phyloP scores from a whole-genome alignment of 768 basidiomycete species.

The Russula olivacea region DNA sequence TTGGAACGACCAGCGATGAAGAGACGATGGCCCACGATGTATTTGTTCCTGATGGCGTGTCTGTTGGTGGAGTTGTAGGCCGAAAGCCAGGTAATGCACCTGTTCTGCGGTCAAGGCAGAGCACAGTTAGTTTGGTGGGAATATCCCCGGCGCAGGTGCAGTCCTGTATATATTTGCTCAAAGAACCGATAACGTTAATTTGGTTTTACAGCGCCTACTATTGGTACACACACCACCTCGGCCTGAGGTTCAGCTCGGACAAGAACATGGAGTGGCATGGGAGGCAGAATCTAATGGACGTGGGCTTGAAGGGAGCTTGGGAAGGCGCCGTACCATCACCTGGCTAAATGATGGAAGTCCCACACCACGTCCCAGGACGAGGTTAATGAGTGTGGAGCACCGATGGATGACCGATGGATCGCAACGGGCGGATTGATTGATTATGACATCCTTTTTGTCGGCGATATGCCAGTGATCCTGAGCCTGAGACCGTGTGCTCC shows the following conservation, averaged over 20 bases:
- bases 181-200: slow-evolving; percentile 1
- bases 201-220: slow-evolving; percentile 47
- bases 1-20: slow-evolving; percentile 29
- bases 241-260: slow-evolving; percentile 31
- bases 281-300: slow-evolving; percentile 11
- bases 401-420: not conserved
- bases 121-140: slow-evolving; percentile 56
- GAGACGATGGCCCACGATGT: slow-evolving; percentile 26
- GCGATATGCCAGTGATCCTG: not conserved
- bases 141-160: slow-evolving; percentile 70
- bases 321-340: slow-evolving; percentile 11
- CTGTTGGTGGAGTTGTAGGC: slow-evolving; percentile 23
- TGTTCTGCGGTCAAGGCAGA: slow-evolving; percentile 46
- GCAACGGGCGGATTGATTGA: not conserved
- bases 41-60: slow-evolving; percentile 26
- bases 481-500: not conserved
- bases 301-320: slow-evolving; percentile 8
- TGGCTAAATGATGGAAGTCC: slow-evolving; percentile 11
- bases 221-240: slow-evolving; percentile 61
- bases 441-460: slow-evolving; percentile 1
- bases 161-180: slow-evolving; percentile 1
- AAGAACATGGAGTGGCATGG: not conserved
- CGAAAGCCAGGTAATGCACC: slow-evolving; percentile 34
- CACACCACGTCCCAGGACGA: not conserved
- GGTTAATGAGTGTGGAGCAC: slow-evolving; percentile 18